Evolutionary conservation across 129 eudicot genomes (phyloP).

Genomic region (Flaveria bidentis): DNA sequence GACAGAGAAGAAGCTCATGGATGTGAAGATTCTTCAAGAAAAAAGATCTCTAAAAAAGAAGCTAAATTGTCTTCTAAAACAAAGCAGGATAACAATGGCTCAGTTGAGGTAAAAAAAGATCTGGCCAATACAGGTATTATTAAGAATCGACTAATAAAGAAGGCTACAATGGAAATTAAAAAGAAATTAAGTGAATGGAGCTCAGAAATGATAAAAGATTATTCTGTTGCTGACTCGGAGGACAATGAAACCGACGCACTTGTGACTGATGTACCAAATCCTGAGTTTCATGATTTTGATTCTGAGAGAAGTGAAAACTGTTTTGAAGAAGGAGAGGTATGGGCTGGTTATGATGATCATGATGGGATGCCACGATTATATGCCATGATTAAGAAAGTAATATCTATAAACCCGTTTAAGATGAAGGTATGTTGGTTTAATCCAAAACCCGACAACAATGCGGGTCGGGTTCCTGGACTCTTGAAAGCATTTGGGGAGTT

Average conservation of each 20-base stretch:
- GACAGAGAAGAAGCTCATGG: constrained; percentile 71
- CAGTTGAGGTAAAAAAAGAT: constrained; percentile 28
- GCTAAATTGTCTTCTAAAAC: constrained; percentile 31
- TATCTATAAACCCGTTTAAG: constrained; percentile 65
- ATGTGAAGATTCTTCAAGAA: constrained; percentile 52
- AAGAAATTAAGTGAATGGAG: constrained; percentile 46
- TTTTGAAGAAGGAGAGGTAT: constrained; percentile 62
- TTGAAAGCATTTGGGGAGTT: constrained; percentile 67
- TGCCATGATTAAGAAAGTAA: constrained; percentile 58
- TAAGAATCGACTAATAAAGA: constrained; percentile 46
- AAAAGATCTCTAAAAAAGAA: constrained; percentile 45
- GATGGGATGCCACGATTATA: constrained; percentile 90
- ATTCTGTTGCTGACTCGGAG: neutral
- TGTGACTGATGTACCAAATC: constrained; percentile 50
- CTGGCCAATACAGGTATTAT: constrained; percentile 22
- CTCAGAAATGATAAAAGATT: constrained; percentile 29
- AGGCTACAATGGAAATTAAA: constrained; percentile 54
- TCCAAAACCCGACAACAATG: constrained; percentile 33
- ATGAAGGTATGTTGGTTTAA: constrained; percentile 65
- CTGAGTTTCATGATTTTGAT: constrained; percentile 74
- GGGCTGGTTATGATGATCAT: constrained; percentile 73
- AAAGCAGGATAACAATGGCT: constrained; percentile 36
- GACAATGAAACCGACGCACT: neutral
- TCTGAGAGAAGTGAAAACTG: constrained; percentile 47
- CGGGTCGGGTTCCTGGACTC: neutral